Evolutionary conservation across 2,329 filamentous ascomycete genomes (phyloP), one percentile per base, ranked within the genome.

Genomic region (Blastomyces silverae): DNA sequence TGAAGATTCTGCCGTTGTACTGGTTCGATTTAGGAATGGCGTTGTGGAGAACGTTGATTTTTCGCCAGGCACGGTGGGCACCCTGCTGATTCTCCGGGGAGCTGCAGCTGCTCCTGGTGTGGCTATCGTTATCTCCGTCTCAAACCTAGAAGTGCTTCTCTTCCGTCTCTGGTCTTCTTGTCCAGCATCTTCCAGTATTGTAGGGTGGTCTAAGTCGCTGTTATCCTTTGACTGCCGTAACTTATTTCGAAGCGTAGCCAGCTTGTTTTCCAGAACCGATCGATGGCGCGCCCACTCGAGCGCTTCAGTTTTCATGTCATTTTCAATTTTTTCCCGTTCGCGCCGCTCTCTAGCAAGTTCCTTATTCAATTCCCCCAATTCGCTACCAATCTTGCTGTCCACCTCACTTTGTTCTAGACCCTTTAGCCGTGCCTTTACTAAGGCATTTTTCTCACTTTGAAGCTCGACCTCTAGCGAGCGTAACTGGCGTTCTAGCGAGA

Each of bases 31-130:
- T 67, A 97, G 81, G 80, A 96, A 97, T 0, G 93, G 93, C 0
- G 93, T 97, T 69, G 97, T 92, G 3, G 92, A 96, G 76, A 97
- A 97, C 2, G 84, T 87, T 0, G 92, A 97, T 76, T 96, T 97
- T 72, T 96, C 91, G 44, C 90, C 91, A 4, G 89, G 80, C 63
- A 86, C 78, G 0, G 84, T 82, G 46, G 85, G 83, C 22, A 87
- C 84, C 39, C 80, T 82, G 64, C 81, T 79, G 73, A 86, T 87
- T 75, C 87, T 89, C 25, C 78, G 76, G 59, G 73, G 70, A 53
- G 74, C 71, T 20, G 69, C 73, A 56, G 79, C 73, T 59, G 80
- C 79, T 57, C 81, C 82, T 31, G 82, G 82, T 0, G 82, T 84
- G 58, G 80, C 80, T 69, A 84, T 82, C 11, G 76, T 78, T 60